Evolutionary conservation across 192 early-diverging fungal species (phyloP), one percentile per base, ranked within the genome.

Genomic region (Phlyctochytrium bullatum): DNA sequence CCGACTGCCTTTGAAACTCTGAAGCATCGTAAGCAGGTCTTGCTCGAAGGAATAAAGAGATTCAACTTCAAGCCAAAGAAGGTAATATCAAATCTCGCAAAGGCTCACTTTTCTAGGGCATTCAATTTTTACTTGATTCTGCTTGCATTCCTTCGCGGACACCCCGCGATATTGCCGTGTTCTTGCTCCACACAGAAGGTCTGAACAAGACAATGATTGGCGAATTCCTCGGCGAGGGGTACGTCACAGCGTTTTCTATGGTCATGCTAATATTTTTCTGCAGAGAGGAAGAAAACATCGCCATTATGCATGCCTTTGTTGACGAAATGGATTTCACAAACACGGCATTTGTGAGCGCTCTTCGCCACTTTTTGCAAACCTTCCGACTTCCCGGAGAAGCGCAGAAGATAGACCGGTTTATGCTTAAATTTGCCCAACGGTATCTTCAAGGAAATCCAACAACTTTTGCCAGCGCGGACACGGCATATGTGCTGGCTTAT

Each of bases 241-340:
- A 66, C 70, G 65, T 30, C 27, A 20, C 25, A 24, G 23, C 54
- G 17, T 59, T 47, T 52, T 31, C 51, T 6, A 47, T 14, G 6
- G 40, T 47, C 40, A 14, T 14, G 54, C 54, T 72, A 34, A 67
- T 33, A 28, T 76, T 30, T 20, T 36, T 36, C 40, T 34, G 33
- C 52, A 86, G 83, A 57, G 93, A 97, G 31, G 78, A 88, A 24
- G 90, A 94, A 65, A 93, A 95, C 81, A 91, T 97, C 66, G 83
- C 89, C 4, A 92, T 94, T 52, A 97, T 97, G 95, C 95, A 97
- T 63, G 91, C 93, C n/a, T 94, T 96, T 82, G 91, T 97, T 2
- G 95, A 97, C 70, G 80, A 83, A 63, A 90, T 97, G 86, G 86
- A 90, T 36, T 96, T 97, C 66, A 65, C 71, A 36, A 73, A 80